A percentile compares a stretch with the other conserved stretches of the same genome.
These are phyloP conservation scores for Xerocomus minutiporus DNA, from an alignment of 1,284 basidiomycete genomes.

Conservation along the genomic window DNA sequence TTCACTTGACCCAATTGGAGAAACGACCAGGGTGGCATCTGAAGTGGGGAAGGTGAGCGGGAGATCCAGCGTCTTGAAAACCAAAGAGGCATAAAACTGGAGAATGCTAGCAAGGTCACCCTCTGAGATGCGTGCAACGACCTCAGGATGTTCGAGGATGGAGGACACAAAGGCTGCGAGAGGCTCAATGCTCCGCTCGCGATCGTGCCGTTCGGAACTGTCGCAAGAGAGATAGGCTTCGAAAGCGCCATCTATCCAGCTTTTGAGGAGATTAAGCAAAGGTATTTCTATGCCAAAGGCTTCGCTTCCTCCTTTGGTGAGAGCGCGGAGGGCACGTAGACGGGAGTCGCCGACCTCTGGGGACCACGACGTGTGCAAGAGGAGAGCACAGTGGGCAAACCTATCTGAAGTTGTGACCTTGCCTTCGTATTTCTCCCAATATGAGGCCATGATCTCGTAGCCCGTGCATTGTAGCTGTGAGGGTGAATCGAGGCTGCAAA, in stretches of 20 bases:
- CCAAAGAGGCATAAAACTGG: constrained; percentile 53
- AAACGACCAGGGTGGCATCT: constrained; percentile 24
- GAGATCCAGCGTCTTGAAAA: constrained; percentile 49
- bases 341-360: constrained; percentile 65
- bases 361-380: constrained; percentile 52
- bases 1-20: constrained; percentile 25
- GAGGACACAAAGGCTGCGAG: constrained; percentile 53
- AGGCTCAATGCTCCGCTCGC: constrained; percentile 57
- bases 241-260: constrained; percentile 63
- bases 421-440: constrained; percentile 54
- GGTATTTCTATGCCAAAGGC: constrained; percentile 60
- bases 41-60: constrained; percentile 25
- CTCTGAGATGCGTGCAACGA: constrained; percentile 55
- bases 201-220: constrained; percentile 45
- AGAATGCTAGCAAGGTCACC: constrained; percentile 50
- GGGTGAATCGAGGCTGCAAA: constrained; percentile 54
- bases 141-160: constrained; percentile 47
- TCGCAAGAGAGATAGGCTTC: constrained; percentile 44
- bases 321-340: constrained; percentile 58
- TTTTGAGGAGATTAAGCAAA: constrained; percentile 50
- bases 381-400: constrained; percentile 57
- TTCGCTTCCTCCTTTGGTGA: constrained; percentile 55
- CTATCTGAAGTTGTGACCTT: constrained; percentile 50
- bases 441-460: constrained; percentile 65
- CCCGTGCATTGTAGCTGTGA: constrained; percentile 57